A percentile compares a stretch with the other conserved stretches of the same genome.
Conservation (phyloP, 139 green algal species). For the Dunaliella sp. region DNA sequence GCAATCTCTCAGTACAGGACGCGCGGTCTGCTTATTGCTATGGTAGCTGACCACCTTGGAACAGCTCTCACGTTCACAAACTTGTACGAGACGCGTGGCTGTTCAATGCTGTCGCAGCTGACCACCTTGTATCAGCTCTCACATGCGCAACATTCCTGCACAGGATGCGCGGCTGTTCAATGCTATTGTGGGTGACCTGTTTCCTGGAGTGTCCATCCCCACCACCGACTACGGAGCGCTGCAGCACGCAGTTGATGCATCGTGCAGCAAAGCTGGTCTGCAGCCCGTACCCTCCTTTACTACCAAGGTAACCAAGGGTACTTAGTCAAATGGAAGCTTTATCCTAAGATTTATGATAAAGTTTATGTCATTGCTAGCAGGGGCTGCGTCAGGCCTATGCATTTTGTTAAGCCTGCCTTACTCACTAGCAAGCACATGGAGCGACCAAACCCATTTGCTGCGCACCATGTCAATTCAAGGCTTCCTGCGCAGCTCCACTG, state of each 20-base stretch:
- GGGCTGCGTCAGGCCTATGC: neutral
- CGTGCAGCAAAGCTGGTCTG: neutral
- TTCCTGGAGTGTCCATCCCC: constrained; percentile 57
- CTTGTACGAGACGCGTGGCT: too few relatives aligned
- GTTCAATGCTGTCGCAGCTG: too few relatives aligned
- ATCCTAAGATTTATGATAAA: too few relatives aligned
- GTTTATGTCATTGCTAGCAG: neutral
- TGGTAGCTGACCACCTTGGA: too few relatives aligned
- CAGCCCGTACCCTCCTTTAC: constrained; percentile 36
- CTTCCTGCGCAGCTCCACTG: neutral
- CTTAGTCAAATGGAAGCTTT: too few relatives aligned
- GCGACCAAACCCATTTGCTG: neutral
- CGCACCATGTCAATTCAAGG: neutral
- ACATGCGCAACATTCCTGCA: too few relatives aligned
- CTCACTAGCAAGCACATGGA: too few relatives aligned
- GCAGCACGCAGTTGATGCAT: neutral
- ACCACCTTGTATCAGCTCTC: too few relatives aligned
- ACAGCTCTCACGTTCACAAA: too few relatives aligned
- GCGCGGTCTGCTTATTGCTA: too few relatives aligned
- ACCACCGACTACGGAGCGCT: constrained; percentile 13
- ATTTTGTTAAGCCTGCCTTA: constrained; percentile 7
- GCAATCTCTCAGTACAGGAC: too few relatives aligned
- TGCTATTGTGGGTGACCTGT: constrained; percentile 78
- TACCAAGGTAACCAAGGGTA: constrained; percentile 30
- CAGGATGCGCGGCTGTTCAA: constrained; percentile 71